Conservation (phyloP, 1,139 yeast genomes). For the Sugiyamaella paludigena region DNA sequence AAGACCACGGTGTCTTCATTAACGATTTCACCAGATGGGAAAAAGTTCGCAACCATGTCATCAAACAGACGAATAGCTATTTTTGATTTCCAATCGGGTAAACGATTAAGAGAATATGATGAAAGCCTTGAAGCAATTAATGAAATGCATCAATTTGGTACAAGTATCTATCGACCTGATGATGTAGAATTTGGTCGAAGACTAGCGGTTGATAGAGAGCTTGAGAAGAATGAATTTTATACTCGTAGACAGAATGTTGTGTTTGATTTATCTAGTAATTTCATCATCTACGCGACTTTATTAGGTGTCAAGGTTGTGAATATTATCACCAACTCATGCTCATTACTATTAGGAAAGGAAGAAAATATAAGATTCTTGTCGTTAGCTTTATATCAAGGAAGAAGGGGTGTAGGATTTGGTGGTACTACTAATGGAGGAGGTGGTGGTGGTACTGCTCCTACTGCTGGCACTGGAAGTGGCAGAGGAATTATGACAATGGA, state of each 20-base stretch:
- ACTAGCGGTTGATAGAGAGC: constrained; percentile 34
- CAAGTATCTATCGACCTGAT: constrained; percentile 27
- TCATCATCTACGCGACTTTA: constrained; percentile 39
- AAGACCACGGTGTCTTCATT: constrained; percentile 34
- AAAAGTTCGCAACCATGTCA: constrained; percentile 35
- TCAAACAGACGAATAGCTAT: constrained; percentile 41
- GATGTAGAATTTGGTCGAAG: constrained; percentile 36
- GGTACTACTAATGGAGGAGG: constrained; percentile 19
- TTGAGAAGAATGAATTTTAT: constrained; percentile 22
- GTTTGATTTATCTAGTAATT: constrained; percentile 41
- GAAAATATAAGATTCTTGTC: constrained; percentile 37
- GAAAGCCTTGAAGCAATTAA: constrained; percentile 34
- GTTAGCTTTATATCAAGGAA: constrained; percentile 37
- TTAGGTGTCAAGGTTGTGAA: constrained; percentile 42
- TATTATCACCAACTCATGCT: constrained; percentile 34
- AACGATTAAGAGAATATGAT: constrained; percentile 38
- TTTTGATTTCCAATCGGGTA: constrained; percentile 41
- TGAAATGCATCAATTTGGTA: constrained; percentile 34
- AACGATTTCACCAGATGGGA: constrained; percentile 33
- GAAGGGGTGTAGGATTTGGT: neutral
- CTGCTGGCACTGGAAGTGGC: constrained; percentile 26
- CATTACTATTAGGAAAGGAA: constrained; percentile 37
- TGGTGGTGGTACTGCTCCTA: constrained; percentile 2
- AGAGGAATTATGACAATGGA: constrained; percentile 36
- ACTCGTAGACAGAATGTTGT: constrained; percentile 24